These are phyloP conservation scores for Senna siamea DNA, from an alignment of 306 rosid species.

Conservation along the genomic window DNA sequence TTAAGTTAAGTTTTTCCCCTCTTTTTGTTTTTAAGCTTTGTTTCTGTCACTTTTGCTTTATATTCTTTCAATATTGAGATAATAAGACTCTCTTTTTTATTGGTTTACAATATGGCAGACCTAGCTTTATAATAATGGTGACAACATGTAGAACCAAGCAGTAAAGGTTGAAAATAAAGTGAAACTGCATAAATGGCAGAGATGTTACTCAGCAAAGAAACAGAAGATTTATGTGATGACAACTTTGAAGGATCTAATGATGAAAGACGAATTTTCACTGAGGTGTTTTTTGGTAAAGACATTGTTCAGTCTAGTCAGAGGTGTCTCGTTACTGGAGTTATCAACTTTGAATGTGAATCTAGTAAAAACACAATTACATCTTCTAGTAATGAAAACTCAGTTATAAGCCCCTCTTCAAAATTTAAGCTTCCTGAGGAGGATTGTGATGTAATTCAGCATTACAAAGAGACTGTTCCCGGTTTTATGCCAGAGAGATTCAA, in stretches of 20 bases:
- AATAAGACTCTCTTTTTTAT: slow-evolving; percentile 2
- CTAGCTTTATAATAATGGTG: slow-evolving; percentile 39
- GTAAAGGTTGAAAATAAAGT: slow-evolving; percentile 41
- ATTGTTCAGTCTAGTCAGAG: slow-evolving; percentile 49
- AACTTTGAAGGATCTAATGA: slow-evolving; percentile 78
- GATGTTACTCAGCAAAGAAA: slow-evolving; percentile 52
- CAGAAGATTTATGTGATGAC: slow-evolving; percentile 71
- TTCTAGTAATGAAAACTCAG: slow-evolving; percentile 78
- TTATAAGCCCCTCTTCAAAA: slow-evolving; percentile 59
- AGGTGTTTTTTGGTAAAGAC: slow-evolving; percentile 65
- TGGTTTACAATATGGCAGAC: slow-evolving; percentile 27
- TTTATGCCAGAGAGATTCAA: slow-evolving; percentile 47
- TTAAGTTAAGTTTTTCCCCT: neutral
- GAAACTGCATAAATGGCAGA: slow-evolving; percentile 36
- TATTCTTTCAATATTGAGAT: neutral
- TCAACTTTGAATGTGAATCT: slow-evolving; percentile 67
- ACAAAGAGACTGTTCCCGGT: slow-evolving; percentile 49
- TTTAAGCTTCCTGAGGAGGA: slow-evolving; percentile 48
- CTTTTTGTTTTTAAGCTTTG: neutral
- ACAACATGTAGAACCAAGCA: slow-evolving; percentile 40
- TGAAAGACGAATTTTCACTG: slow-evolving; percentile 73
- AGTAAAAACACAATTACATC: slow-evolving; percentile 63
- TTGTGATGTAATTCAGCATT: slow-evolving; percentile 47
- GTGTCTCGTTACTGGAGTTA: slow-evolving; percentile 62
- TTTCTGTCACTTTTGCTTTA: neutral